Conservation (phyloP, 345 rosid species). For the Kandelia obovata region DNA sequence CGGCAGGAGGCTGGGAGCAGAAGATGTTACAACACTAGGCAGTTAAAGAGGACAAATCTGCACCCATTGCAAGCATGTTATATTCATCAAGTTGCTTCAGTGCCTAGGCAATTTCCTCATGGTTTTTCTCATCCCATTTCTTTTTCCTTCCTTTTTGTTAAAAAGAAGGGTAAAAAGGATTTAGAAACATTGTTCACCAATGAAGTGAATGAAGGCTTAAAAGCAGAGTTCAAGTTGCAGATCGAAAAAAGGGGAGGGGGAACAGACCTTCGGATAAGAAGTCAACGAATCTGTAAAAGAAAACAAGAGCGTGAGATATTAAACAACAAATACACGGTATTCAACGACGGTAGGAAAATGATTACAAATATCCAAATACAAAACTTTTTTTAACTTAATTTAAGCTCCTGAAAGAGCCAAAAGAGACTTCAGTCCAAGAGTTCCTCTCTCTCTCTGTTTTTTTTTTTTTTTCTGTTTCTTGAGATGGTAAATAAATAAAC, state of each 20-base stretch:
- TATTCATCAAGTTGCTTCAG: constrained; percentile 62
- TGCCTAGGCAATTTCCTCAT: constrained; percentile 81
- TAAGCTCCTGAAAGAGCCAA: too few relatives aligned
- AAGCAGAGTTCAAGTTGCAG: neutral
- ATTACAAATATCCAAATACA: neutral
- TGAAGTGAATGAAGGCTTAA: neutral
- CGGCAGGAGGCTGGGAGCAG: constrained; percentile 49
- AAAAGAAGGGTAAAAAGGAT: neutral
- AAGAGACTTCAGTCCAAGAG: too few relatives aligned
- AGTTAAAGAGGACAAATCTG: constrained; percentile 88
- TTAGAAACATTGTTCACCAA: neutral
- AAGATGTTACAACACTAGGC: constrained; percentile 61
- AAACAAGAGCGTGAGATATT: neutral
- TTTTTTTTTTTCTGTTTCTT: too few relatives aligned
- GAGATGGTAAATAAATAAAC: neutral
- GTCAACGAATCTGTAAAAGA: constrained; percentile 50
- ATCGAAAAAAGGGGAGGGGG: neutral
- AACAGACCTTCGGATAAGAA: constrained; percentile 71
- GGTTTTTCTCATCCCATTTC: constrained; percentile 84
- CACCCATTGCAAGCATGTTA: constrained; percentile 30
- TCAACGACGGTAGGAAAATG: neutral
- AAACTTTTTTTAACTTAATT: too few relatives aligned
- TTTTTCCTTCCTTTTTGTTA: constrained; percentile 76
- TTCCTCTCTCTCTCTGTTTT: too few relatives aligned
- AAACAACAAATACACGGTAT: neutral